Evolutionary conservation across 164 flowering plant species (phyloP).

Genomic region (Echeveria elegans): DNA sequence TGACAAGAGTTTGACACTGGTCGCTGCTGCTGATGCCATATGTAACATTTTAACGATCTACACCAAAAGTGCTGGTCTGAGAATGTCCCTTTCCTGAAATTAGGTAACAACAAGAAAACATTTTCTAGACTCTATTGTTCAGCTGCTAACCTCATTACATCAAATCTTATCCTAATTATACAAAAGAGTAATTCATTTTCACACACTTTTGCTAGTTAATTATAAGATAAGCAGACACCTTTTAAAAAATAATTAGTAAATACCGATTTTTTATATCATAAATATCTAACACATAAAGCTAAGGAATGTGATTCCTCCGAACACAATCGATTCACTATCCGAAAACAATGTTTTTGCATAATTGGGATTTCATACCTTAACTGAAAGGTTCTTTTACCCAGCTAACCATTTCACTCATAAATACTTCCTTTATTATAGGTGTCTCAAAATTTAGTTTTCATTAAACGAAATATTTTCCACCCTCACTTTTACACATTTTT

Average conservation of each 20-base stretch:
- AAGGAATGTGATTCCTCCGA: not conserved
- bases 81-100: not conserved
- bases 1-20: not conserved
- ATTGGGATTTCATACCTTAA: too few relatives aligned
- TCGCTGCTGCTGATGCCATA: not conserved
- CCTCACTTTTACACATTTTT: too few relatives aligned
- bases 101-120: conserved; percentile 2
- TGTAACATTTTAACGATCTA: not conserved
- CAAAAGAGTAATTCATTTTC: not conserved
- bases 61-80: too few relatives aligned
- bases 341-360: not conserved
- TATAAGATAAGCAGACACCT: not conserved
- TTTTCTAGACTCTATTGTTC: not conserved
- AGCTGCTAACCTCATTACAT: not conserved
- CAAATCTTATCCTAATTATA: not conserved
- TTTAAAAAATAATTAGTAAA: too few relatives aligned
- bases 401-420: too few relatives aligned
- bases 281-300: not conserved
- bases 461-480: too few relatives aligned
- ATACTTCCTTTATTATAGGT: too few relatives aligned
- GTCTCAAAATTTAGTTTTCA: too few relatives aligned
- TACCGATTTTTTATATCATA: not conserved
- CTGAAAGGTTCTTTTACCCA: too few relatives aligned
- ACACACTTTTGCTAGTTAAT: not conserved
- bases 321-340: not conserved